Conservation (phyloP, 345 rosid genomes). For the Ceriops zippeliana region DNA sequence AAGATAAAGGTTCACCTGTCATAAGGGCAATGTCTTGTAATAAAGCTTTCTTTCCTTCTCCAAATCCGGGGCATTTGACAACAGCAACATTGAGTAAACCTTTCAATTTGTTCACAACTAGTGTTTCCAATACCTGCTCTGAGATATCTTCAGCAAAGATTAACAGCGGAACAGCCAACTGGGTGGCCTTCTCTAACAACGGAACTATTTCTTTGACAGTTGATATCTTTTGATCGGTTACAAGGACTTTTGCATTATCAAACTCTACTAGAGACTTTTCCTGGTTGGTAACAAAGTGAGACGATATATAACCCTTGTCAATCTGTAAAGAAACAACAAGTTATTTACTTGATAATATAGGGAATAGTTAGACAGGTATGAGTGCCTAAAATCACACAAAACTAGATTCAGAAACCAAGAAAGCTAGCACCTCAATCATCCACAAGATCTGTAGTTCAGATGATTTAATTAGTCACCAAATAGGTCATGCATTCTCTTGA, state of each 20-base stretch:
- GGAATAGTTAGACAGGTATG: no score
- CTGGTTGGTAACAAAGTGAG: conserved; percentile 78
- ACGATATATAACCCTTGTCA: conserved; percentile 81
- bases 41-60: conserved; percentile 71
- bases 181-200: conserved; percentile 65
- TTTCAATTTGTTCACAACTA: conserved; percentile 65
- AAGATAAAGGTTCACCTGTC: conserved; percentile 51
- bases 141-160: conserved; percentile 80
- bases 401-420: neutral
- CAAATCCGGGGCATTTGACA: conserved; percentile 74
- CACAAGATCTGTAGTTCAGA: neutral
- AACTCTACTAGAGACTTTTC: conserved; percentile 72
- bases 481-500: neutral
- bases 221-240: conserved; percentile 69
- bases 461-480: neutral
- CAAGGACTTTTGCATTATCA: conserved; percentile 69
- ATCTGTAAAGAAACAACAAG: conserved; percentile 40
- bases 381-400: neutral
- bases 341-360: neutral
- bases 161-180: conserved; percentile 73
- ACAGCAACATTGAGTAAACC: conserved; percentile 80
- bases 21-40: conserved; percentile 85
- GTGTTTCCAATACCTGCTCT: conserved; percentile 57
- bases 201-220: conserved; percentile 67
- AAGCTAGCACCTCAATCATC: neutral